These are phyloP conservation scores for Yamadazyma diddensiae DNA, from an alignment of 1,139 yeast species.

Conservation along the genomic window DNA sequence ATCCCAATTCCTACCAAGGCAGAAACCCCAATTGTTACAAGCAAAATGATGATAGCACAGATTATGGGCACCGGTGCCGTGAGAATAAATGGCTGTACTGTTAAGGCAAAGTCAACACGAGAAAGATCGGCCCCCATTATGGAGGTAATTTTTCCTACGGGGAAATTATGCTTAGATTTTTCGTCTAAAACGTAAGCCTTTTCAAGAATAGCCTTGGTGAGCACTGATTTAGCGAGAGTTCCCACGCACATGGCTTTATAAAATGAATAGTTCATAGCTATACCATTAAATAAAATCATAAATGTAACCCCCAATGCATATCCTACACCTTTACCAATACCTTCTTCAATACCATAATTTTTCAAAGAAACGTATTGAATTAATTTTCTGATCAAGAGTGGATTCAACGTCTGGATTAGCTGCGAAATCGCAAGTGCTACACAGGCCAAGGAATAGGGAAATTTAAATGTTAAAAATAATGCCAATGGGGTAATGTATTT, in stretches of 20 bases:
- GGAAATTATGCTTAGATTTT: slow-evolving; percentile 54
- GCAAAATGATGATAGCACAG: slow-evolving; percentile 30
- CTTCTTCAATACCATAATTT: slow-evolving; percentile 21
- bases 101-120: slow-evolving; percentile 36
- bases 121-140: slow-evolving; percentile 40
- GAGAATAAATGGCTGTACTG: slow-evolving; percentile 29
- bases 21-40: slow-evolving; percentile 33
- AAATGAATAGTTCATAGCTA: slow-evolving; percentile 15
- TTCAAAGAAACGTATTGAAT: slow-evolving; percentile 26
- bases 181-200: slow-evolving; percentile 66
- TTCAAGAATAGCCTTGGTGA: slow-evolving; percentile 64
- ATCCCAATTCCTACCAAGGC: slow-evolving; percentile 36
- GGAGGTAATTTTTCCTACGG: slow-evolving; percentile 68
- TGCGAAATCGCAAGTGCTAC: slow-evolving; percentile 20
- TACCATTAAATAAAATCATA: slow-evolving; percentile 35
- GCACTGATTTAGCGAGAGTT: slow-evolving; percentile 62
- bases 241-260: slow-evolving; percentile 43
- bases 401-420: slow-evolving; percentile 23
- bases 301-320: slow-evolving; percentile 31
- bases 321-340: slow-evolving; percentile 36
- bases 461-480: slow-evolving; percentile 28
- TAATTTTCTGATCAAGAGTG: slow-evolving; percentile 29
- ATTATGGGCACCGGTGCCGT: slow-evolving; percentile 32
- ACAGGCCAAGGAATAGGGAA: slow-evolving; percentile 24
- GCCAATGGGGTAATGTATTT: slow-evolving; percentile 17